phyloP scores from a whole-genome alignment of 192 early-diverging fungal genomes.

The Podila minutissima region DNA sequence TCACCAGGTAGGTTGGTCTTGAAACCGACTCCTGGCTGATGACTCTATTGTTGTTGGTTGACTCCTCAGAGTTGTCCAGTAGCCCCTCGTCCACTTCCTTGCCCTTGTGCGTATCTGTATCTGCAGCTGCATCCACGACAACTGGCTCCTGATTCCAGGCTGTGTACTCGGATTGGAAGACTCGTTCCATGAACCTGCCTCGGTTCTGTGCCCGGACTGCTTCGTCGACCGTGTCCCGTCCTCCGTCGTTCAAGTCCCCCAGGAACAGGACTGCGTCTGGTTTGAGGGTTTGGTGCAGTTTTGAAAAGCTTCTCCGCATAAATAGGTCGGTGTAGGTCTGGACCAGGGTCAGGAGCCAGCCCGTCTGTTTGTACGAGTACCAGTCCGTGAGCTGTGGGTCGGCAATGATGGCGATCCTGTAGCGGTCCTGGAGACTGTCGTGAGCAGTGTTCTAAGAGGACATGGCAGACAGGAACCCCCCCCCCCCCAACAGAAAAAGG shows the following conservation, averaged over 20 bases:
- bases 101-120: not conserved
- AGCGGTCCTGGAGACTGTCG: conserved; percentile 6
- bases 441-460: conserved; percentile 11
- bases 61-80: conserved; percentile 19
- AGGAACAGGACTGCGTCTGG: conserved; percentile 79
- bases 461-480: not conserved
- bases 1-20: not conserved
- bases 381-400: conserved; percentile 96
- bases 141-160: conserved; percentile 20
- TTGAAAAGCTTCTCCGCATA: conserved; percentile 81
- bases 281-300: conserved; percentile 60
- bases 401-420: conserved; percentile 75
- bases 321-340: conserved; percentile 90
- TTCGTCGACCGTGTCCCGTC: conserved; percentile 61
- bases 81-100: not conserved
- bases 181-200: conserved; percentile 23
- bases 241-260: conserved; percentile 90
- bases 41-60: conserved; percentile 54
- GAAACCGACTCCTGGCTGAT: not conserved
- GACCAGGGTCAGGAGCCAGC: conserved; percentile 64
- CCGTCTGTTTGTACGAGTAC: conserved; percentile 83
- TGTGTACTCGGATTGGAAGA: conserved; percentile 8
- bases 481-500: not conserved
- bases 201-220: conserved; percentile 36
- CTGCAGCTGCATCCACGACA: conserved; percentile 14